phyloP scores from a whole-genome alignment of 2,329 filamentous ascomycete genomes.

The Didymella segeticola region DNA sequence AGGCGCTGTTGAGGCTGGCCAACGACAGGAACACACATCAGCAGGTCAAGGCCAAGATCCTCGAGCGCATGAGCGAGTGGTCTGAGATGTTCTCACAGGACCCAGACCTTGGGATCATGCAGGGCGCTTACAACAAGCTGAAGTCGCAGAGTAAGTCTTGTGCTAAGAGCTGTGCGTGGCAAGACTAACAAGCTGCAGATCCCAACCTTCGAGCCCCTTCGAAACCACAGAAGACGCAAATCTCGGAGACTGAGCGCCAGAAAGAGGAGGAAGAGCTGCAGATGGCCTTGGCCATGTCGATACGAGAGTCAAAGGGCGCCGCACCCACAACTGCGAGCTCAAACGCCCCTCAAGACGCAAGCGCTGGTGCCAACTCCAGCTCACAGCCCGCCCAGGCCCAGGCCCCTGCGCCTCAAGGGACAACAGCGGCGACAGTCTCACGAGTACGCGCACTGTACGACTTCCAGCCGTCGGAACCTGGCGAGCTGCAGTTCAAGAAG shows the following conservation, averaged over 20 bases:
- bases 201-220: constrained; percentile 90
- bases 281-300: constrained; percentile 89
- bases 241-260: constrained; percentile 86
- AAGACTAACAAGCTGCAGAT: constrained; percentile 62
- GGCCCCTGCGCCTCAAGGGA: constrained; percentile 75
- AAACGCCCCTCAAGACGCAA: constrained; percentile 49
- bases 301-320: constrained; percentile 77
- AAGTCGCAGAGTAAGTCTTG: constrained; percentile 67
- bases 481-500: constrained; percentile 94
- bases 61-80: constrained; percentile 97
- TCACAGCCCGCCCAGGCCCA: constrained; percentile 52
- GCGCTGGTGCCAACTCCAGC: constrained; percentile 18
- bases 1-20: constrained; percentile 87
- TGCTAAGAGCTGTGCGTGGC: background rate
- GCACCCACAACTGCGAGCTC: constrained; percentile 51
- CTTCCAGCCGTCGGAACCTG: constrained; percentile 91
- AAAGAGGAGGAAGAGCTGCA: constrained; percentile 98
- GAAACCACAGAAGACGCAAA: constrained; percentile 89
- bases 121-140: constrained; percentile 87
- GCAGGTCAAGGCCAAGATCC: constrained; percentile 95
- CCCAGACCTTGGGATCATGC: constrained; percentile 95
- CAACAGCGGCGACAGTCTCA: constrained; percentile 94
- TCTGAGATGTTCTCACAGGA: constrained; percentile 91
- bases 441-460: constrained; percentile 92
- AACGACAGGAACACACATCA: constrained; percentile 94